phyloP scores from a whole-genome alignment of 2,329 filamentous ascomycete species.

The Apiospora arundinis region DNA sequence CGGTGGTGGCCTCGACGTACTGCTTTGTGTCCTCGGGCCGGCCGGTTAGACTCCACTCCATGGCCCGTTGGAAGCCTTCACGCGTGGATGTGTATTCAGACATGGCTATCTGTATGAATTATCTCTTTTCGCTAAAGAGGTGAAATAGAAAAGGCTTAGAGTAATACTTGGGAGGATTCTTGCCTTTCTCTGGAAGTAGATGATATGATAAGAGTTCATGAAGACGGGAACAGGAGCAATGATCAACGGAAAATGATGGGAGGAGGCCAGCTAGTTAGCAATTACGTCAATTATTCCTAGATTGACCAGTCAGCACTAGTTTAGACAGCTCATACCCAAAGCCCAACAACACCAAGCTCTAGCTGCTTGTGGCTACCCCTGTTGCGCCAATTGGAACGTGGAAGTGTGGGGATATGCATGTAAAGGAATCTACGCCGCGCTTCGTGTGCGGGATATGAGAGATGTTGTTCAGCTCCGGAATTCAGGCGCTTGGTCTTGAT shows the following conservation, averaged over 20 bases:
- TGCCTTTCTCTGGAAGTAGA: slow-evolving; percentile 4
- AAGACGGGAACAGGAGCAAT: neutral
- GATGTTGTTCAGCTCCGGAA: slow-evolving; percentile 38
- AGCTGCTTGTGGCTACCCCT: no score
- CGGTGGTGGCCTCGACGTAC: slow-evolving; percentile 25
- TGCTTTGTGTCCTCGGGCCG: slow-evolving; percentile 25
- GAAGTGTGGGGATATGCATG: neutral
- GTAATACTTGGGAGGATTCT: no score
- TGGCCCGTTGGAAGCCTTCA: slow-evolving; percentile 36
- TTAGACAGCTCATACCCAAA: neutral
- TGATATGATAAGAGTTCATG: neutral
- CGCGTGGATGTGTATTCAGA: slow-evolving; percentile 34
- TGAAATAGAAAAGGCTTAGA: no score
- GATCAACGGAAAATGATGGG: neutral
- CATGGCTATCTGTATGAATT: slow-evolving; percentile 28
- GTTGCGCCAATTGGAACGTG: neutral
- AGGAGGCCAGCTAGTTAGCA: neutral
- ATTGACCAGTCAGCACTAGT: neutral
- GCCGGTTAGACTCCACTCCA: slow-evolving; percentile 33
- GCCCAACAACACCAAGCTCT: neutral
- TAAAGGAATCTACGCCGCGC: neutral
- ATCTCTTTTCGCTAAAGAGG: no score
- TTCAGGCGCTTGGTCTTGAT: no score
- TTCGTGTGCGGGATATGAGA: neutral
- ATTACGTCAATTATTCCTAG: neutral